Conservation (phyloP, 2,329 filamentous ascomycete genomes). For the Aspergillus sp. region DNA sequence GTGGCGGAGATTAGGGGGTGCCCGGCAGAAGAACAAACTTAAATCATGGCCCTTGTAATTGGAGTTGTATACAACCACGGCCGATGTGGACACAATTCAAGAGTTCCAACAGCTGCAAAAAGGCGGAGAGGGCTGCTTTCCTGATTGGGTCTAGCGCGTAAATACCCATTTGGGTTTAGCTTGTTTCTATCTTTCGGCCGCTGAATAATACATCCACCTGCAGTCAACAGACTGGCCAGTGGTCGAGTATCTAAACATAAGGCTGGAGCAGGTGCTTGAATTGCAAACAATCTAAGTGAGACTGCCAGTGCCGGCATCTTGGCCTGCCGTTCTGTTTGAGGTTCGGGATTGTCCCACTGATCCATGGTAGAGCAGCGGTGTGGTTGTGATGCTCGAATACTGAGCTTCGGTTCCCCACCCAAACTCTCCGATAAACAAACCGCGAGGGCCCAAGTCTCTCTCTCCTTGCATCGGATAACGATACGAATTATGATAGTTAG, state of each 20-base stretch:
- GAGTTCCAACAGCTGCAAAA: conserved; percentile 16
- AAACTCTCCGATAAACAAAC: neutral
- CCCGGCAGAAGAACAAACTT: conserved; percentile 15
- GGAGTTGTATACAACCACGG: conserved; percentile 2
- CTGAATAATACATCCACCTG: neutral
- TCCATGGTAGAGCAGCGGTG: neutral
- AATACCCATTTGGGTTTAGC: neutral
- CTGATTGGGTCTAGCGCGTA: conserved; percentile 13
- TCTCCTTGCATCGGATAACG: neutral
- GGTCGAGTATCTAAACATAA: no score
- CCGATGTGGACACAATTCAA: conserved; percentile 12
- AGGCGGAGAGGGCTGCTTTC: conserved; percentile 16
- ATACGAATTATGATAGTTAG: neutral
- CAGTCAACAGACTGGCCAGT: neutral
- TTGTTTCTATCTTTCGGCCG: neutral
- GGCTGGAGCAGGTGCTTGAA: neutral
- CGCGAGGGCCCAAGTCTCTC: neutral
- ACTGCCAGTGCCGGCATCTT: neutral
- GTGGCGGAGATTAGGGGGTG: conserved; percentile 13
- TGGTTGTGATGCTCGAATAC: neutral
- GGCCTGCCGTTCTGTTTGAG: neutral
- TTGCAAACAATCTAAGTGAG: neutral
- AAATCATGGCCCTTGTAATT: conserved; percentile 20
- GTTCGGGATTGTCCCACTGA: neutral
- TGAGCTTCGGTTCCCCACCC: neutral